phyloP scores from a whole-genome alignment of 768 basidiomycete species.

The Lentinus tigrinus region DNA sequence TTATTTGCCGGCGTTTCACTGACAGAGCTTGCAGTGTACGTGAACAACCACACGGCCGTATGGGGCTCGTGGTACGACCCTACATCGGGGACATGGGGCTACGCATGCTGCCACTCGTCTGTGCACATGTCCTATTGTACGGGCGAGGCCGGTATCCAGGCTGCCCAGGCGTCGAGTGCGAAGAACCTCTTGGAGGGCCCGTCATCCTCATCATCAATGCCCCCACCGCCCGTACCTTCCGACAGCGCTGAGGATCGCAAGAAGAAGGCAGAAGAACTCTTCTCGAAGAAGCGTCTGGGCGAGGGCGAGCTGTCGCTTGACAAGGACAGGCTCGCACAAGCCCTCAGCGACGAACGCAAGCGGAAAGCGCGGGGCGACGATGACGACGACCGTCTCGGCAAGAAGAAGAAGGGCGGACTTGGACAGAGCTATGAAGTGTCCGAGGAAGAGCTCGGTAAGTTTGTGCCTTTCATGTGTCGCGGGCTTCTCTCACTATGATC shows the following conservation, averaged over 20 bases:
- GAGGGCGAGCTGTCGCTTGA: conserved; percentile 82
- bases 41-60: conserved; percentile 93
- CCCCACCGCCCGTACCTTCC: conserved; percentile 21
- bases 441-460: conserved; percentile 81
- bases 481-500: conserved; percentile 15
- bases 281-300: conserved; percentile 75
- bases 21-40: conserved; percentile 53
- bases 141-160: conserved; percentile 80
- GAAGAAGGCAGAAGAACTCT: conserved; percentile 62
- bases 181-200: conserved; percentile 58
- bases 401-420: conserved; percentile 54
- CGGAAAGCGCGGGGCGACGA: conserved; percentile 53
- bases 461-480: conserved; percentile 2
- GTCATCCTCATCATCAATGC: conserved; percentile 26
- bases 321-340: conserved; percentile 63
- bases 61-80: conserved; percentile 96
- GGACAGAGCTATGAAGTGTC: conserved; percentile 76
- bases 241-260: conserved; percentile 32
- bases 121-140: conserved; percentile 90
- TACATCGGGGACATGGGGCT: conserved; percentile 80
- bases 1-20: not conserved
- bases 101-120: conserved; percentile 88
- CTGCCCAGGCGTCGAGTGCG: conserved; percentile 72
- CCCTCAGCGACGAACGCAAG: conserved; percentile 79
- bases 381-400: conserved; percentile 55